Evolutionary conservation across 1,284 basidiomycete genomes (phyloP).

Genomic region (Sphaerobolus stellatus): DNA sequence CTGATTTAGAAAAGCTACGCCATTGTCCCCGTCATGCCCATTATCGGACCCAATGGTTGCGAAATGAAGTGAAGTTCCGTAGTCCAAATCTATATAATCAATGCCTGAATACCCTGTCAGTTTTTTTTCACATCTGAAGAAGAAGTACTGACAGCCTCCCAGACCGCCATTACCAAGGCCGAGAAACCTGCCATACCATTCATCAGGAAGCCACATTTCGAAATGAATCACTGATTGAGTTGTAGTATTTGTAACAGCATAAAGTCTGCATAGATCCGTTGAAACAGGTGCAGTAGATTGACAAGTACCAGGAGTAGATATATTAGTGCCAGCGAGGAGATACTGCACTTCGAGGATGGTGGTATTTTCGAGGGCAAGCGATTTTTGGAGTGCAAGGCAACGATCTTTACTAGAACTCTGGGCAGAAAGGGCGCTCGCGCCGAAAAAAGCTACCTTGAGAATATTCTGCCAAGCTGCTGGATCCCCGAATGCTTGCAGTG

Average conservation of each 20-base stretch:
- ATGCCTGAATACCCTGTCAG: constrained; percentile 21
- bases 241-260: constrained; percentile 19
- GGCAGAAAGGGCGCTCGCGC: background rate
- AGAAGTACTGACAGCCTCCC: constrained; percentile 21
- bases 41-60: constrained; percentile 29
- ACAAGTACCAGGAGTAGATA: constrained; percentile 13
- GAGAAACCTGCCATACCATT: constrained; percentile 29
- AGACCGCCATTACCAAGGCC: constrained; percentile 29
- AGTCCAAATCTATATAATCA: constrained; percentile 24
- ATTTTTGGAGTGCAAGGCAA: background rate
- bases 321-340: background rate
- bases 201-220: constrained; percentile 31
- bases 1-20: constrained; percentile 21
- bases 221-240: constrained; percentile 23
- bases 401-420: background rate
- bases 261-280: constrained; percentile 1
- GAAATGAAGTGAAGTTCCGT: constrained; percentile 24
- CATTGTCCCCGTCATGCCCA: constrained; percentile 29
- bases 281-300: constrained; percentile 2
- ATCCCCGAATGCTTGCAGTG: no score
- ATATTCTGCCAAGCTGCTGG: no score
- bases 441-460: background rate
- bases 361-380: constrained; percentile 8
- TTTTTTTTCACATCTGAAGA: constrained; percentile 4
- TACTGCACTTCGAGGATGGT: constrained; percentile 13